A percentile compares a stretch with the other conserved stretches of the same genome.
Conservation (phyloP, 306 rosid species). For the Vigna unguiculata region DNA sequence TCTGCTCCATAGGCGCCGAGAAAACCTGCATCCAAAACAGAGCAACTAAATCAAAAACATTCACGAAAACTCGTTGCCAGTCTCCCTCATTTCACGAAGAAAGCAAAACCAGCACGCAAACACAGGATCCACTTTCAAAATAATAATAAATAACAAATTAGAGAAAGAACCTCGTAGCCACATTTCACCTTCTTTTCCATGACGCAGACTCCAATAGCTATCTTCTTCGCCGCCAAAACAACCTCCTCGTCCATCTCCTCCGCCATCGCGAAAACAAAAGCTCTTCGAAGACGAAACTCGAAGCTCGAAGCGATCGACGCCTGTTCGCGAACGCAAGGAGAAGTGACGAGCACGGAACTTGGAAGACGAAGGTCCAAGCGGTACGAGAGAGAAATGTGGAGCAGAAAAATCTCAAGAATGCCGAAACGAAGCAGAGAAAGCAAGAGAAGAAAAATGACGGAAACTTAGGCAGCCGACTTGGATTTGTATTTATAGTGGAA, state of each 20-base stretch:
- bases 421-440: neutral
- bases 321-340: neutral
- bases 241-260: slow-evolving; percentile 44
- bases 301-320: slow-evolving; percentile 21
- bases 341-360: slow-evolving; percentile 1
- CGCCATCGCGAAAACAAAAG: slow-evolving; percentile 12
- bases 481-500: slow-evolving; percentile 26
- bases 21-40: slow-evolving; percentile 64
- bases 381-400: slow-evolving; percentile 28
- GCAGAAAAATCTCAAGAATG: slow-evolving; percentile 32
- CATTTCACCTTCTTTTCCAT: slow-evolving; percentile 99
- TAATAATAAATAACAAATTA: neutral
- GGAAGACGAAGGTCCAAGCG: neutral
- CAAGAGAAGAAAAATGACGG: slow-evolving; percentile 27
- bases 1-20: slow-evolving; percentile 92
- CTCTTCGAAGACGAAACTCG: slow-evolving; percentile 22
- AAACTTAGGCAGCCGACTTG: slow-evolving; percentile 16
- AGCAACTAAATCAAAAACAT: slow-evolving; percentile 43
- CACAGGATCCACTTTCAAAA: slow-evolving; percentile 43
- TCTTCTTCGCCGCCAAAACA: slow-evolving; percentile 49
- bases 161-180: slow-evolving; percentile 75
- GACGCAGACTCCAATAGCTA: slow-evolving; percentile 91
- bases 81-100: slow-evolving; percentile 32
- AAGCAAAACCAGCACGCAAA: slow-evolving; percentile 26
- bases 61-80: slow-evolving; percentile 20